These are phyloP conservation scores for Dunaliella primolecta DNA, from an alignment of 139 green algal genomes.

Conservation along the genomic window DNA sequence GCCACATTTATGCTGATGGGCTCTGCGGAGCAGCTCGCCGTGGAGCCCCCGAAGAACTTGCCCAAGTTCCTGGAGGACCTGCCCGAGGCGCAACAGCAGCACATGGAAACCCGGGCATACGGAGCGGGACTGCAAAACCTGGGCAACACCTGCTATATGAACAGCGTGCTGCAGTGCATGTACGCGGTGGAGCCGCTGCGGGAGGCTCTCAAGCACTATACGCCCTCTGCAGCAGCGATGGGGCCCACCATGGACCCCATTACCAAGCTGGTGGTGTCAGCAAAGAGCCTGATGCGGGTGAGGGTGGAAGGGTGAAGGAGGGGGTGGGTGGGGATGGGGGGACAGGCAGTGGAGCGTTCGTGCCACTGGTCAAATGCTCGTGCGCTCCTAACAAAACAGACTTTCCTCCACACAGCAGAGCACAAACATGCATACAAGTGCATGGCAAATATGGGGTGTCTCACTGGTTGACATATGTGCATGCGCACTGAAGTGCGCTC, in stretches of 20 bases:
- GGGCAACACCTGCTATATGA: slow-evolving; percentile 99
- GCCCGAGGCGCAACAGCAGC: slow-evolving; percentile 51
- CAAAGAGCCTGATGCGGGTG: slow-evolving; percentile 6
- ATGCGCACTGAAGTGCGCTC: too few species aligned
- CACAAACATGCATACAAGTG: neutral
- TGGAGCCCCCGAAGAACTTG: slow-evolving; percentile 63
- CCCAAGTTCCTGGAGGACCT: slow-evolving; percentile 93
- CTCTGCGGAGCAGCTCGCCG: slow-evolving; percentile 72
- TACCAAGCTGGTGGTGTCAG: slow-evolving; percentile 13
- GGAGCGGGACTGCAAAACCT: slow-evolving; percentile 88
- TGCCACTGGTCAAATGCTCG: neutral
- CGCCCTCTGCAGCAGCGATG: neutral
- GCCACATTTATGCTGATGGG: slow-evolving; percentile 96
- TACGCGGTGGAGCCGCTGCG: slow-evolving; percentile 44
- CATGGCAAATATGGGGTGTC: too few species aligned
- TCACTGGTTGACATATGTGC: too few species aligned
- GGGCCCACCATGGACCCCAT: neutral
- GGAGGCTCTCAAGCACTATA: slow-evolving; percentile 25
- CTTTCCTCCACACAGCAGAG: too few species aligned
- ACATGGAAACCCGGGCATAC: slow-evolving; percentile 57
- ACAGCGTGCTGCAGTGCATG: slow-evolving; percentile 90
- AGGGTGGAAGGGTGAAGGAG: neutral
- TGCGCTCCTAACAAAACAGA: too few species aligned
- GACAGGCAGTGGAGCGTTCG: too few species aligned
- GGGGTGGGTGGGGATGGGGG: neutral